phyloP scores from a whole-genome alignment of 2,329 filamentous ascomycete species.

The Alternaria burnsii region DNA sequence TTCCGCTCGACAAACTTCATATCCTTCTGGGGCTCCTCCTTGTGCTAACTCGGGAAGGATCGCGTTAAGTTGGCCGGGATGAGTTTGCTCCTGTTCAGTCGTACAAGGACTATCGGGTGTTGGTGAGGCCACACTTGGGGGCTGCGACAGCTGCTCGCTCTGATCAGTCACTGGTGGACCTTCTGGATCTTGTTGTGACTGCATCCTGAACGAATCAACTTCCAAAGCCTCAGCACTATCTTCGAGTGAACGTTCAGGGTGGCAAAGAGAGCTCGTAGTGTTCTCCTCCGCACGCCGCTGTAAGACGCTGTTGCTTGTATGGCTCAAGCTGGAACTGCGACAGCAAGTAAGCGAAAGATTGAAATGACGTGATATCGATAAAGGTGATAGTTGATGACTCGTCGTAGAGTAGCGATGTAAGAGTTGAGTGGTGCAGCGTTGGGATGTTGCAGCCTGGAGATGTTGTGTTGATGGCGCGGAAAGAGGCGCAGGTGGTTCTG shows the following conservation, averaged over 20 bases:
- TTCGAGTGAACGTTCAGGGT: accelerated
- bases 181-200: background rate
- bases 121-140: background rate
- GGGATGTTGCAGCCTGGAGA: background rate
- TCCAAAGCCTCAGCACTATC: accelerated
- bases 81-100: background rate
- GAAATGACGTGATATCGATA: background rate
- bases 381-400: background rate
- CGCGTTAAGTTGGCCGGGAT: background rate
- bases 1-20: background rate
- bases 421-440: background rate
- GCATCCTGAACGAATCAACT: background rate
- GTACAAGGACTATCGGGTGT: background rate
- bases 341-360: background rate
- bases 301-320: background rate
- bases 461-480: background rate
- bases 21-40: background rate
- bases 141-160: background rate
- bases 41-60: background rate
- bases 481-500: background rate
- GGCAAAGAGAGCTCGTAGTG: background rate
- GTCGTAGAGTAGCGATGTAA: background rate
- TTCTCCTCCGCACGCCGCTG: background rate
- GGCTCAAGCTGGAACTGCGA: background rate
- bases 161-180: background rate